phyloP scores from a whole-genome alignment of 148 eudicot genomes.

The Chenopodium album region DNA sequence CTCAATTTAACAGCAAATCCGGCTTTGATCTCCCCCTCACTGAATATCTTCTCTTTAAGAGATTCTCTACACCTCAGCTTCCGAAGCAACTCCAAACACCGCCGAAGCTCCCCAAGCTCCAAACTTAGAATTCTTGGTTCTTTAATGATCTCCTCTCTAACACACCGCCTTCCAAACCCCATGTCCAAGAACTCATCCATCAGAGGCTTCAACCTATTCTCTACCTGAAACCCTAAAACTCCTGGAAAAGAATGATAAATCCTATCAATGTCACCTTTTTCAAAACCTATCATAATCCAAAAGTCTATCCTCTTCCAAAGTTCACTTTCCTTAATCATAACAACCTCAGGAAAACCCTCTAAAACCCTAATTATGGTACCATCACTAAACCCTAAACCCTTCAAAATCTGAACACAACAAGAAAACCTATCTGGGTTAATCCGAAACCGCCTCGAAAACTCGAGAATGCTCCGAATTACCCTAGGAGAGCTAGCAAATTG shows the following conservation, averaged over 20 bases:
- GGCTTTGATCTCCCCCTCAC: constrained; percentile 67
- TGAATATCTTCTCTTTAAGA: constrained; percentile 51
- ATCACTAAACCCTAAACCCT: constrained; percentile 60
- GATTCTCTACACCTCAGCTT: constrained; percentile 59
- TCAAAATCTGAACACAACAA: constrained; percentile 43
- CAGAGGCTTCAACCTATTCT: constrained; percentile 66
- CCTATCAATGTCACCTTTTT: constrained; percentile 35
- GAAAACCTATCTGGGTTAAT: constrained; percentile 44
- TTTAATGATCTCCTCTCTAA: constrained; percentile 53
- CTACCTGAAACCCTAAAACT: constrained; percentile 49
- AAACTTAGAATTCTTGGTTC: constrained; percentile 64
- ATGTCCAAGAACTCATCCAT: constrained; percentile 60
- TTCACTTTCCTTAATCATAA: constrained; percentile 42
- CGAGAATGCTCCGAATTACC: constrained; percentile 45
- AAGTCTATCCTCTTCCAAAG: constrained; percentile 45
- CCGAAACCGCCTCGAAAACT: constrained; percentile 49
- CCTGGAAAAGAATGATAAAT: constrained; percentile 43
- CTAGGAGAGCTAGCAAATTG: constrained; percentile 18
- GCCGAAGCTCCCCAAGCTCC: constrained; percentile 69
- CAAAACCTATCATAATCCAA: constrained; percentile 44
- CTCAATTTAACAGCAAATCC: constrained; percentile 62
- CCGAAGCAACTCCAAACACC: constrained; percentile 59
- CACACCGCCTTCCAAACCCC: constrained; percentile 43
- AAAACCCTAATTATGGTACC: constrained; percentile 55
- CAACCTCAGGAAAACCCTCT: constrained; percentile 52